Evolutionary conservation across 1,284 basidiomycete genomes (phyloP).

Genomic region (Pholiota adiposa): DNA sequence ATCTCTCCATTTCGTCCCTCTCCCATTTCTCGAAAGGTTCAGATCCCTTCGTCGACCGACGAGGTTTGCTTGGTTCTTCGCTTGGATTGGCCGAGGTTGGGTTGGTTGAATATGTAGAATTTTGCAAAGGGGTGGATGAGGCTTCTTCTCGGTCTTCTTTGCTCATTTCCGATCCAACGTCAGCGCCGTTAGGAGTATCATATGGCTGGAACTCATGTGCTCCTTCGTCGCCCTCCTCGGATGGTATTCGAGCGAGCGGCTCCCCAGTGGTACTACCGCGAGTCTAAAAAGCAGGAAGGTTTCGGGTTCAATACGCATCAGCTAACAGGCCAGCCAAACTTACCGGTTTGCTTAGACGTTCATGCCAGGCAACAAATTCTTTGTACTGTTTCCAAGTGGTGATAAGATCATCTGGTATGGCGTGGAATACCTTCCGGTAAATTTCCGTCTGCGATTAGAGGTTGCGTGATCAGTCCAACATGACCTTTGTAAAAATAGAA

Average conservation of each 20-base stretch:
- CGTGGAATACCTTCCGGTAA: slow-evolving; percentile 91
- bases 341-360: slow-evolving; percentile 74
- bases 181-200: slow-evolving; percentile 18
- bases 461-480: slow-evolving; percentile 13
- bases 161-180: slow-evolving; percentile 24
- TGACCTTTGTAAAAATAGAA: slow-evolving; percentile 12
- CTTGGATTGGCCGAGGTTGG: slow-evolving; percentile 14
- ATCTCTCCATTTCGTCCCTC: slow-evolving; percentile 84
- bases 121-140: slow-evolving; percentile 18
- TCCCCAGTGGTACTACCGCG: slow-evolving; percentile 49
- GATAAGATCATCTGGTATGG: slow-evolving; percentile 88
- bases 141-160: slow-evolving; percentile 24
- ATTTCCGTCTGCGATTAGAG: slow-evolving; percentile 81
- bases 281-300: slow-evolving; percentile 38
- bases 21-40: slow-evolving; percentile 85
- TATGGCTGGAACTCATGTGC: slow-evolving; percentile 29
- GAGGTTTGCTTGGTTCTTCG: slow-evolving; percentile 22
- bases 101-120: slow-evolving; percentile 11
- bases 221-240: slow-evolving; percentile 56
- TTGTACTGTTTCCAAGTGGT: slow-evolving; percentile 96
- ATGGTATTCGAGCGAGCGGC: slow-evolving; percentile 58
- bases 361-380: slow-evolving; percentile 79
- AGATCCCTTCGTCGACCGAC: slow-evolving; percentile 48
- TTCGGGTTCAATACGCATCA: background rate
- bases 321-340: slow-evolving; percentile 24